These are phyloP conservation scores for Neurospora sp. DNA, from an alignment of 495 filamentous ascomycete genomes.

Conservation along the genomic window DNA sequence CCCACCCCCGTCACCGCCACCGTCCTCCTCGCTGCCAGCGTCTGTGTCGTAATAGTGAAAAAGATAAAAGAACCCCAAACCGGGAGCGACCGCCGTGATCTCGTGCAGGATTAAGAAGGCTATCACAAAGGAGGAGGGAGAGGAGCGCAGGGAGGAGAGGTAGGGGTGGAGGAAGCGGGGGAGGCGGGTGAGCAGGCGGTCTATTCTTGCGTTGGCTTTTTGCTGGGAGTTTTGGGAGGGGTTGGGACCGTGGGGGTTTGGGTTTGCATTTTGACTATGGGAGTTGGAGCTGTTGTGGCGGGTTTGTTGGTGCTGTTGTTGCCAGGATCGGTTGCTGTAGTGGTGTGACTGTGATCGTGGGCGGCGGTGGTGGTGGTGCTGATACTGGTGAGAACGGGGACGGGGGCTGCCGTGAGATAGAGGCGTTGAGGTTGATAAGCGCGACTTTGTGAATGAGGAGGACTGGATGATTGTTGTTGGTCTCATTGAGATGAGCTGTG, in stretches of 20 bases:
- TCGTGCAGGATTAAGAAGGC: conserved; percentile 90
- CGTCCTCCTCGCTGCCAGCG: neutral
- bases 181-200: conserved; percentile 50
- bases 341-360: too few relatives aligned
- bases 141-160: conserved; percentile 55
- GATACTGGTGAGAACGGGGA: neutral
- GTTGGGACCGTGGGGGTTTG: too few relatives aligned
- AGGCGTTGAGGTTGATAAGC: neutral
- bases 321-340: neutral
- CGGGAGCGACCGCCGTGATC: conserved; percentile 71
- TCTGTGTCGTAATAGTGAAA: conserved; percentile 66
- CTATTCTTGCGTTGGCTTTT: conserved; percentile 32
- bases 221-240: too few relatives aligned
- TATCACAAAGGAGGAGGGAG: conserved; percentile 71
- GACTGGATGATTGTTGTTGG: neutral
- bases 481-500: neutral
- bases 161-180: conserved; percentile 50
- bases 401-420: neutral
- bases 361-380: too few relatives aligned
- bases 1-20: too few relatives aligned
- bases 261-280: too few relatives aligned
- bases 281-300: neutral
- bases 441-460: neutral
- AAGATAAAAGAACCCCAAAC: conserved; percentile 59
- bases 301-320: neutral